These are phyloP conservation scores for Russula sp. DNA, from an alignment of 768 basidiomycete species.

Conservation along the genomic window DNA sequence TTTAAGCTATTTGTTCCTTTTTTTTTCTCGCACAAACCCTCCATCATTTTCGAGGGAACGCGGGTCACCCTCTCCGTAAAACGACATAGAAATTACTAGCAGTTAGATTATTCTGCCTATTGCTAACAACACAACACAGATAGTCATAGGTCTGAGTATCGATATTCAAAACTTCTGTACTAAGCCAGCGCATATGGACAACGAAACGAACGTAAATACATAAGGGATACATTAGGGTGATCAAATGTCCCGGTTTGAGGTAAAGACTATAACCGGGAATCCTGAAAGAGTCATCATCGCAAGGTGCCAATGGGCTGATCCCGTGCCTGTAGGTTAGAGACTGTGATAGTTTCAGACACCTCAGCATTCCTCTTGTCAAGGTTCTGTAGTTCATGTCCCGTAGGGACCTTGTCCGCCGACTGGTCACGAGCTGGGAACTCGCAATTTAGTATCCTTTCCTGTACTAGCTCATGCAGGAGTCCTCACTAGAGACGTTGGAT, in stretches of 20 bases:
- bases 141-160: neutral
- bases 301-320: constrained; percentile 5
- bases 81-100: neutral
- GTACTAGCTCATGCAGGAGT: neutral
- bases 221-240: constrained; percentile 3
- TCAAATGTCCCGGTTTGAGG: neutral
- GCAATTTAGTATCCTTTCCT: neutral
- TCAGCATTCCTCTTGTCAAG: neutral
- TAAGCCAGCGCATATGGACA: neutral
- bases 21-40: too few relatives aligned
- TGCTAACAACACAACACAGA: neutral
- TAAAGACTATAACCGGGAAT: neutral
- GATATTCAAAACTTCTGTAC: neutral
- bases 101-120: neutral
- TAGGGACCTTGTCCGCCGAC: neutral
- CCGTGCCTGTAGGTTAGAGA: neutral
- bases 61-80: too few relatives aligned
- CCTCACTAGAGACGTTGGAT: constrained; percentile 2
- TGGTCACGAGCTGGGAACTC: constrained; percentile 2
- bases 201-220: neutral
- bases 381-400: neutral
- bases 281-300: constrained; percentile 1
- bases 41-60: too few relatives aligned
- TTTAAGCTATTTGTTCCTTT: too few relatives aligned
- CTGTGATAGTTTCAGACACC: neutral